phyloP scores from a whole-genome alignment of 73 alveolate genomes.

The Tetrahymena elliotti region DNA sequence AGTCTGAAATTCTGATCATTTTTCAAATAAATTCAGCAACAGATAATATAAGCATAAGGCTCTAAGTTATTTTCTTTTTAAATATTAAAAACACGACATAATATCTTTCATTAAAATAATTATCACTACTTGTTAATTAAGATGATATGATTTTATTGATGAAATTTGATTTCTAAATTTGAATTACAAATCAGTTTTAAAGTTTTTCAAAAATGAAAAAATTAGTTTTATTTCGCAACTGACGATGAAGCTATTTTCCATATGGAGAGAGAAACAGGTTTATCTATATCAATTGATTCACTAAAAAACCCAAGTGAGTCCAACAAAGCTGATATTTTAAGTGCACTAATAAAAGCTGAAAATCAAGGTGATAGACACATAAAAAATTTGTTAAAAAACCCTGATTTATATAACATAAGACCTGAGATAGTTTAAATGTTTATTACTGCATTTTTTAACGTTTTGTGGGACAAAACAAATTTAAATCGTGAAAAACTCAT shows the following conservation, averaged over 20 bases:
- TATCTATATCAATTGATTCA: constrained; percentile 41
- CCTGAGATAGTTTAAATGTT: constrained; percentile 46
- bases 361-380: constrained; percentile 63
- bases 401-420: constrained; percentile 57
- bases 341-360: constrained; percentile 50
- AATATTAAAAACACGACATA: too few species aligned
- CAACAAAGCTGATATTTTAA: constrained; percentile 37
- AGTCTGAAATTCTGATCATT: too few species aligned
- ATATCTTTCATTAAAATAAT: too few species aligned
- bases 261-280: constrained; percentile 47
- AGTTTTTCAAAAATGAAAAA: too few species aligned
- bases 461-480: constrained; percentile 53
- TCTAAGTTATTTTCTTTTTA: too few species aligned
- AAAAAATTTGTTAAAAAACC: constrained; percentile 46
- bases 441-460: constrained; percentile 36
- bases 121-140: too few species aligned
- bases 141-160: too few species aligned
- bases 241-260: constrained; percentile 64
- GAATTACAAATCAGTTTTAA: too few species aligned
- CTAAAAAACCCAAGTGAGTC: constrained; percentile 21
- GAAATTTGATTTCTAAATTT: too few species aligned
- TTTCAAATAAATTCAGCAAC: too few species aligned
- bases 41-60: too few species aligned
- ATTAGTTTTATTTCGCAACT: constrained; percentile 66
- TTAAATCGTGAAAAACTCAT: constrained; percentile 28